Evolutionary conservation across 2,329 filamentous ascomycete genomes (phyloP).

Genomic region (Hymenoscyphus infarciens): DNA sequence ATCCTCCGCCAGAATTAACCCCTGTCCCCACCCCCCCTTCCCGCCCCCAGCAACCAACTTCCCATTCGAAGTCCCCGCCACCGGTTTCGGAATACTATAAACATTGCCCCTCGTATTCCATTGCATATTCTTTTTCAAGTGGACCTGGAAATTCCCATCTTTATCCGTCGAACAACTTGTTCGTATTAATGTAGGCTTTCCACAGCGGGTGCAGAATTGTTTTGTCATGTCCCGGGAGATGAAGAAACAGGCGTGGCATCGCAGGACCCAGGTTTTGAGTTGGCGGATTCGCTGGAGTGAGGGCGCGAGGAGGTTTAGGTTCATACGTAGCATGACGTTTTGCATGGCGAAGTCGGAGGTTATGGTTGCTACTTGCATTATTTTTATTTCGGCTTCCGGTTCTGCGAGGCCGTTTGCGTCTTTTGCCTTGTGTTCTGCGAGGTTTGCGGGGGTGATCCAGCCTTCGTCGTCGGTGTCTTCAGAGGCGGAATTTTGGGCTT

Average conservation of each 20-base stretch:
- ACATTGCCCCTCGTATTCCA: constrained; percentile 92
- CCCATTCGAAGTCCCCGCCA: constrained; percentile 75
- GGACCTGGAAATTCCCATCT: constrained; percentile 75
- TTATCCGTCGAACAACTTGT: constrained; percentile 81
- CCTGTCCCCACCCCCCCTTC: constrained; percentile 80
- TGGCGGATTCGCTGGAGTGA: constrained; percentile 75
- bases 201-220: constrained; percentile 92
- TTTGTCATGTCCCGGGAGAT: constrained; percentile 78
- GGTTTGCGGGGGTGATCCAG: constrained; percentile 94
- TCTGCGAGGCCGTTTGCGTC: constrained; percentile 50
- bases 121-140: constrained; percentile 92
- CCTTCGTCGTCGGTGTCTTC: constrained; percentile 58
- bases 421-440: constrained; percentile 76
- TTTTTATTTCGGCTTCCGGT: constrained; percentile 52
- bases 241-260: constrained; percentile 91
- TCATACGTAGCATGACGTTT: constrained; percentile 92
- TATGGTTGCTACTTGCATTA: constrained; percentile 83
- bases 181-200: constrained; percentile 79
- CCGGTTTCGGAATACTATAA: constrained; percentile 89
- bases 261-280: constrained; percentile 83
- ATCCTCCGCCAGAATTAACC: constrained; percentile 85
- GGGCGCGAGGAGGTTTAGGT: constrained; percentile 82
- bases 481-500: constrained; percentile 25
- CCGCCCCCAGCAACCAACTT: constrained; percentile 68
- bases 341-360: constrained; percentile 98